These are phyloP conservation scores for Tubosaeta sp. DNA, from an alignment of 768 basidiomycete genomes.

Conservation along the genomic window DNA sequence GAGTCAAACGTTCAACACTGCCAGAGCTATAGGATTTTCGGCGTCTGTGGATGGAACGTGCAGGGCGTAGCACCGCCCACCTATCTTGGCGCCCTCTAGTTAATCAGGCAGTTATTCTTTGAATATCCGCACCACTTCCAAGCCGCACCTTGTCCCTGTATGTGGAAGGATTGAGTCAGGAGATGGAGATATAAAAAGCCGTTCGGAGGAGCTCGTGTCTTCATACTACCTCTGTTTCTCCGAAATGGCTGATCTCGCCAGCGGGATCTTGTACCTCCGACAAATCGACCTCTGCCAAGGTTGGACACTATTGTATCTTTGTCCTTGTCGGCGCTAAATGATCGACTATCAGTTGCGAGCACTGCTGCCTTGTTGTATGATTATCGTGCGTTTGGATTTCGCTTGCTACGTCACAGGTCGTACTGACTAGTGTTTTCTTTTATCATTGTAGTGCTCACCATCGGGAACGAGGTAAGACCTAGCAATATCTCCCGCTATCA, in stretches of 20 bases:
- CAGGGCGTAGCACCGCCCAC: neutral
- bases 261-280: constrained; percentile 1
- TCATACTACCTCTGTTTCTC: neutral
- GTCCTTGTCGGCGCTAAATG: neutral
- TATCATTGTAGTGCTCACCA: constrained; percentile 5
- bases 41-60: neutral
- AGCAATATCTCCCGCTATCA: neutral
- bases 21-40: neutral
- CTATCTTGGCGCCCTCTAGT: neutral
- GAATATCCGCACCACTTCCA: neutral
- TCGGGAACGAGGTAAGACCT: constrained; percentile 11
- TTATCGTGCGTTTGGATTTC: constrained; percentile 7
- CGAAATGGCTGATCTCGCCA: neutral
- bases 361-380: constrained; percentile 12
- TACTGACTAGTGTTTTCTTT: neutral
- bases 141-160: neutral
- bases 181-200: neutral
- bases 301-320: neutral
- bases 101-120: neutral
- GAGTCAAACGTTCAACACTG: neutral
- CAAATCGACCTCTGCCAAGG: constrained; percentile 8
- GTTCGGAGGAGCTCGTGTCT: neutral
- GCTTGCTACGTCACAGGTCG: neutral
- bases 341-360: constrained; percentile 8
- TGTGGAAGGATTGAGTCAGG: too few relatives aligned